A percentile compares a stretch with the other conserved stretches of the same genome.
Conservation (phyloP, 768 basidiomycete genomes). For the Russula sp. region DNA sequence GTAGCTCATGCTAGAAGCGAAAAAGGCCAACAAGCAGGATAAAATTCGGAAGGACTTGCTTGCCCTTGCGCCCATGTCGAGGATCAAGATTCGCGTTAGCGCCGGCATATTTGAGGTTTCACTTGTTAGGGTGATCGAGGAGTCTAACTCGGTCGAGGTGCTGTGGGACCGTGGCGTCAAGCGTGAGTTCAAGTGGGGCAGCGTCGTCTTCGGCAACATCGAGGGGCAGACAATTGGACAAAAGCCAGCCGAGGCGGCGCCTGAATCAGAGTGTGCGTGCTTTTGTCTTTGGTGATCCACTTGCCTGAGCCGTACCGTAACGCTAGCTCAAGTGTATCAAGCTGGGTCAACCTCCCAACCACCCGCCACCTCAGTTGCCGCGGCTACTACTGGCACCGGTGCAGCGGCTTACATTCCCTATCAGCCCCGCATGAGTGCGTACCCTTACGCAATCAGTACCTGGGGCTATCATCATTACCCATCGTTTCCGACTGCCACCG, state of each 20-base stretch:
- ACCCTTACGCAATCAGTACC: constrained; percentile 2
- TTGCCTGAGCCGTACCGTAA: constrained; percentile 2
- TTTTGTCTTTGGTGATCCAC: not conserved
- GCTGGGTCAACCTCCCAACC: constrained; percentile 1
- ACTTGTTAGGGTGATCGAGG: constrained; percentile 63
- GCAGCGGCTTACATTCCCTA: constrained; percentile 2
- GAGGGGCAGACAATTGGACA: constrained; percentile 61
- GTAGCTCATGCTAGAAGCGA: constrained; percentile 68
- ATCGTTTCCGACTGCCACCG: not conserved
- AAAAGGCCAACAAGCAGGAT: constrained; percentile 69
- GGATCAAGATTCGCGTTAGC: constrained; percentile 80
- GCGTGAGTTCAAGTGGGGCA: constrained; percentile 79
- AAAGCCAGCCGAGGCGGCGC: constrained; percentile 53
- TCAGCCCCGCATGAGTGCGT: constrained; percentile 5
- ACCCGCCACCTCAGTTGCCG: not conserved
- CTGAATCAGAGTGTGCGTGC: constrained; percentile 43
- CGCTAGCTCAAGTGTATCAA: not conserved
- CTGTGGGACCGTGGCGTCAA: constrained; percentile 72
- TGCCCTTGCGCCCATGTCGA: constrained; percentile 60
- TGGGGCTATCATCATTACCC: constrained; percentile 18
- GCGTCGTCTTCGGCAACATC: constrained; percentile 69
- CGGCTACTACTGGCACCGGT: not conserved
- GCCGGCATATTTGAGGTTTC: constrained; percentile 85
- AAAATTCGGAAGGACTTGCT: constrained; percentile 66
- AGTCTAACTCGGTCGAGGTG: constrained; percentile 67